phyloP scores from a whole-genome alignment of 1,284 basidiomycete genomes.

The Papiliotrema flavescens region DNA sequence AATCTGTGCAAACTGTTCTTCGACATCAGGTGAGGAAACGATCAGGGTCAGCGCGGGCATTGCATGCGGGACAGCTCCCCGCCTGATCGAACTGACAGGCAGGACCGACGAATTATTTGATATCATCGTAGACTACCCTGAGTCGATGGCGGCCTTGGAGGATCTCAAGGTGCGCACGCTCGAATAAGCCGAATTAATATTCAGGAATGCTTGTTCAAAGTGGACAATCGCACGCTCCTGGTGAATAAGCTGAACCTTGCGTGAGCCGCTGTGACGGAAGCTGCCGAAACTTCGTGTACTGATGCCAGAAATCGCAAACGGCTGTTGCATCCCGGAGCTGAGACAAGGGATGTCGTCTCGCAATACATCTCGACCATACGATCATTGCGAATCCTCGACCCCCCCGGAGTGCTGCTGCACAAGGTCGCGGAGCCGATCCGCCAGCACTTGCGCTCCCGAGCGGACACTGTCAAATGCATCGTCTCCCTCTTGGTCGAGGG shows the following conservation, averaged over 20 bases:
- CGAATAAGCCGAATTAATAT: constrained; percentile 4
- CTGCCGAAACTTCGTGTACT: constrained; percentile 2
- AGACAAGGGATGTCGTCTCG: constrained; percentile 84
- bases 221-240: constrained; percentile 38
- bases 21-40: constrained; percentile 63
- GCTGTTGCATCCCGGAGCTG: constrained; percentile 91
- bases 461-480: constrained; percentile 87
- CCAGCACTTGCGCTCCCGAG: constrained; percentile 72
- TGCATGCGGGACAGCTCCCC: no score
- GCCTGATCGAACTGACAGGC: background rate
- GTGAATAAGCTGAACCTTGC: constrained; percentile 42
- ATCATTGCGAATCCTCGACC: constrained; percentile 84
- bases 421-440: constrained; percentile 88
- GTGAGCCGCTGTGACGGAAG: constrained; percentile 21
- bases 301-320: constrained; percentile 69
- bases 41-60: no score
- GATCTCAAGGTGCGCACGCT: constrained; percentile 66
- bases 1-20: constrained; percentile 84
- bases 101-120: constrained; percentile 89
- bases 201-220: constrained; percentile 41
- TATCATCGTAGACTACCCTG: constrained; percentile 90
- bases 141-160: constrained; percentile 77
- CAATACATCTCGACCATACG: constrained; percentile 96
- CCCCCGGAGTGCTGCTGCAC: constrained; percentile 84
- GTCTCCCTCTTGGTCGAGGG: constrained; percentile 87